Percentiles rank a stretch among this genome's conserved stretches.
Conservation (phyloP, 164 flowering plant genomes). For the Taxillus chinensis region DNA sequence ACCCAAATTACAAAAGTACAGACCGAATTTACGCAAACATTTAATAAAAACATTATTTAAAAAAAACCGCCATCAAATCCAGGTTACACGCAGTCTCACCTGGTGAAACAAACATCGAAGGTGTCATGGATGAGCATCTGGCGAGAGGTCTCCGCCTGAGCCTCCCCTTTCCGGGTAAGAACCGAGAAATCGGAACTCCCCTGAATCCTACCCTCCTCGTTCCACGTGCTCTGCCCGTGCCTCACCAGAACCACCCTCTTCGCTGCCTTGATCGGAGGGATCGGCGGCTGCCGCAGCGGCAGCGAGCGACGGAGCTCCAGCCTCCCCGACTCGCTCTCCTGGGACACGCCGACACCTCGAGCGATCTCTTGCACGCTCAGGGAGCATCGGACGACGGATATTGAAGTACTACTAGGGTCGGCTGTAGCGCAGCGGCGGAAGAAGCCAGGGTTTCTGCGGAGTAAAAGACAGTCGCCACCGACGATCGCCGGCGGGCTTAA, state of each 20-base stretch:
- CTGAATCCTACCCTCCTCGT: constrained; percentile 88
- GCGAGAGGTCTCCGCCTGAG: constrained; percentile 89
- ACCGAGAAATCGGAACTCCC: constrained; percentile 90
- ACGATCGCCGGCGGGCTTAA: constrained; percentile 6
- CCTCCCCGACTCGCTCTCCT: constrained; percentile 5
- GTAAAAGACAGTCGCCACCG: constrained; percentile 3
- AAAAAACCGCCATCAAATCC: no score
- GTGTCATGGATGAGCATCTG: constrained; percentile 71
- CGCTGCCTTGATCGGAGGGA: constrained; percentile 44
- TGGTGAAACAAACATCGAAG: constrained; percentile 74
- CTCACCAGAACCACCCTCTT: constrained; percentile 88
- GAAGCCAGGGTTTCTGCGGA: constrained; percentile 10
- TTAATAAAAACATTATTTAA: no score
- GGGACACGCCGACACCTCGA: constrained; percentile 4
- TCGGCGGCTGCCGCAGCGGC: constrained; percentile 13
- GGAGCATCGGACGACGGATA: constrained; percentile 15
- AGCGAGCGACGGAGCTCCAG: constrained; percentile 13
- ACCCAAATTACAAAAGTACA: no score
- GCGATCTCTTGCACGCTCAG: constrained; percentile 18
- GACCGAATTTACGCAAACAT: no score
- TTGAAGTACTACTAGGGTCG: constrained; percentile 7
- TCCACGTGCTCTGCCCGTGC: constrained; percentile 99
- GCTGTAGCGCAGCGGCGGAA: constrained; percentile 7
- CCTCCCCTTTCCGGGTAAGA: constrained; percentile 76
- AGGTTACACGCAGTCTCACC: constrained; percentile 18